Conservation (phyloP, 257 asterid genomes). For the Eucommia ulmoides region DNA sequence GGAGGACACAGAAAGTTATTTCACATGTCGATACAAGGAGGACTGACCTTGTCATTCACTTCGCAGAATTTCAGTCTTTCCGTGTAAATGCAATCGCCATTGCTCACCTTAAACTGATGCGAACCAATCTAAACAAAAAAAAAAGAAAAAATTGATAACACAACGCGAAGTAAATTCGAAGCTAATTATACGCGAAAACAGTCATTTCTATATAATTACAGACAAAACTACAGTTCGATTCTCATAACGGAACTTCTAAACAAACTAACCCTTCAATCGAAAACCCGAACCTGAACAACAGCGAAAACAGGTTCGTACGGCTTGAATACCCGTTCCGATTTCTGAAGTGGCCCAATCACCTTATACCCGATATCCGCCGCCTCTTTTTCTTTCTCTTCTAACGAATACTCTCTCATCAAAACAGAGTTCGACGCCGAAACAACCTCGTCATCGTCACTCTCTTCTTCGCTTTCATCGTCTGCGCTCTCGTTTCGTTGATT, state of each 20-base stretch:
- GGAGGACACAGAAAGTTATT: background rate
- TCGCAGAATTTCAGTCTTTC: slow-evolving; percentile 87
- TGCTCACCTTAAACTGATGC: background rate
- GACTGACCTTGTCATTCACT: slow-evolving; percentile 76
- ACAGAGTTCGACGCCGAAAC: background rate
- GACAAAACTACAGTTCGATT: no score
- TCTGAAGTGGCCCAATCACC: background rate
- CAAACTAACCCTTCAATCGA: no score
- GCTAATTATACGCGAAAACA: no score
- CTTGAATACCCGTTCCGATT: background rate
- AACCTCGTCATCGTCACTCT: background rate
- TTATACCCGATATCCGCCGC: background rate
- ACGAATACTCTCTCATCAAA: background rate
- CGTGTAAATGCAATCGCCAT: slow-evolving; percentile 23
- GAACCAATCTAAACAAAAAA: background rate
- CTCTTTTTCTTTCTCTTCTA: background rate
- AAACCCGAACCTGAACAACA: background rate
- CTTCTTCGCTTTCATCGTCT: background rate
- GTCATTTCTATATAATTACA: no score
- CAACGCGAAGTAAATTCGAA: no score
- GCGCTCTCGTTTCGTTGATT: background rate
- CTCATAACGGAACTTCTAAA: no score
- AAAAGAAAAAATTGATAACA: background rate
- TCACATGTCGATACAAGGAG: background rate
- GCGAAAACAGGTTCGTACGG: background rate